Conservation (phyloP, 106 monocot species). For the Ottelia alismoides region DNA sequence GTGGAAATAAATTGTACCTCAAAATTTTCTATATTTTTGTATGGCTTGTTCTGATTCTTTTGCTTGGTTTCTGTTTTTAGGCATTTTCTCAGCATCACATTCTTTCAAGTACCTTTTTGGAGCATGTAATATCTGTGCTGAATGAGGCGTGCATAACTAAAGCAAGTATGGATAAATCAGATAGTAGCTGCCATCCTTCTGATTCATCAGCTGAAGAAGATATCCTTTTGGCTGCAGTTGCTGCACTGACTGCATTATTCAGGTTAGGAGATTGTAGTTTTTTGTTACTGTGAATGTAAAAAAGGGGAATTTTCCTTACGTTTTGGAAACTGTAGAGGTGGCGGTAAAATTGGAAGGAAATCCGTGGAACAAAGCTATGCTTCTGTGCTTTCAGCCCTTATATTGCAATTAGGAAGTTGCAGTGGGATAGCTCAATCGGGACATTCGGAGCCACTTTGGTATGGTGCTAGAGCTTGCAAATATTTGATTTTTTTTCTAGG, state of each 20-base stretch:
- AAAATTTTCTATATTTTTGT: too few species aligned
- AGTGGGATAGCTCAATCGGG: slow-evolving; percentile 43
- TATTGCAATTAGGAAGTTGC: slow-evolving; percentile 83
- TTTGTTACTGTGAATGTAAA: too few species aligned
- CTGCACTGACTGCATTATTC: slow-evolving; percentile 69
- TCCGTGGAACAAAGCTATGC: slow-evolving; percentile 89
- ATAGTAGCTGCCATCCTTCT: slow-evolving; percentile 16
- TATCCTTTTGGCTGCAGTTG: slow-evolving; percentile 50
- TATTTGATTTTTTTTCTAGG: background rate
- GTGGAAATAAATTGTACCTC: too few species aligned
- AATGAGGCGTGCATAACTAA: slow-evolving; percentile 26
- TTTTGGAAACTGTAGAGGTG: slow-evolving; percentile 37
- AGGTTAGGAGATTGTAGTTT: too few species aligned
- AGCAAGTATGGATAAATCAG: slow-evolving; percentile 52
- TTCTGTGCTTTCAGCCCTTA: slow-evolving; percentile 74
- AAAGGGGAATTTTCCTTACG: too few species aligned
- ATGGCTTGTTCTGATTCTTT: too few species aligned
- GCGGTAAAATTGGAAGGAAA: slow-evolving; percentile 88
- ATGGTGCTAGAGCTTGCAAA: slow-evolving; percentile 5
- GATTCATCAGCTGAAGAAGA: slow-evolving; percentile 41
- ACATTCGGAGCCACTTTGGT: slow-evolving; percentile 63
- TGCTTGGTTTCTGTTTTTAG: too few species aligned
- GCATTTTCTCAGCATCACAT: slow-evolving; percentile 80
- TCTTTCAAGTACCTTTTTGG: slow-evolving; percentile 78
- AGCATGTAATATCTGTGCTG: slow-evolving; percentile 71